A percentile compares a stretch with the other conserved stretches of the same genome.
These are phyloP conservation scores for Botryotinia calthae DNA, from an alignment of 2,329 filamentous ascomycete species.

Conservation along the genomic window DNA sequence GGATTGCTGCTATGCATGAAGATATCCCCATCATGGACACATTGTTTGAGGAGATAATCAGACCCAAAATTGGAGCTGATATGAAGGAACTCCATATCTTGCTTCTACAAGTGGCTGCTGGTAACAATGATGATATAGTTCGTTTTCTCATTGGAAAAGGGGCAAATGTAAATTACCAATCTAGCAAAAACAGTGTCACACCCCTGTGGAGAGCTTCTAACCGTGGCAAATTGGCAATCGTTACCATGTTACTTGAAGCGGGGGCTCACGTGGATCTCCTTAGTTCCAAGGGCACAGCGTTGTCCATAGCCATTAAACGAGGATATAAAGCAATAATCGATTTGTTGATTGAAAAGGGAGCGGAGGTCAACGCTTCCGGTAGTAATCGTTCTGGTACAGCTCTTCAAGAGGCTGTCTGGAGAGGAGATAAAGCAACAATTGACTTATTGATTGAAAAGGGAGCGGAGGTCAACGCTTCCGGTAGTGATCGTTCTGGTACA, in stretches of 20 bases:
- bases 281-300: neutral
- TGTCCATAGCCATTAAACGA: fast-evolving
- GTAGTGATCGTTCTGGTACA: slow-evolving; percentile 29
- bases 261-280: neutral
- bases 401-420: slow-evolving; percentile 18
- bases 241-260: neutral
- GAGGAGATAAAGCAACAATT: slow-evolving; percentile 29
- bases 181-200: fast-evolving
- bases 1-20: neutral
- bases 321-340: too few relatives aligned
- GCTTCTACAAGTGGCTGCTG: fast-evolving
- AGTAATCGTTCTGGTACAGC: slow-evolving; percentile 2
- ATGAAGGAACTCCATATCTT: fast-evolving
- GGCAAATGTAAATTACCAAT: neutral
- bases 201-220: neutral
- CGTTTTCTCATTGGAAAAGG: neutral
- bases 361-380: too few relatives aligned
- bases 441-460: slow-evolving; percentile 39
- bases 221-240: neutral
- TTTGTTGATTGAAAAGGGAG: too few relatives aligned
- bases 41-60: neutral
- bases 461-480: slow-evolving; percentile 40
- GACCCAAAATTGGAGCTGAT: neutral
- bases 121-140: neutral
- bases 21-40: neutral